A percentile compares a stretch with the other conserved stretches of the same genome.
Evolutionary conservation across 768 basidiomycete species (phyloP).

Genomic region (Roridomyces roridus): DNA sequence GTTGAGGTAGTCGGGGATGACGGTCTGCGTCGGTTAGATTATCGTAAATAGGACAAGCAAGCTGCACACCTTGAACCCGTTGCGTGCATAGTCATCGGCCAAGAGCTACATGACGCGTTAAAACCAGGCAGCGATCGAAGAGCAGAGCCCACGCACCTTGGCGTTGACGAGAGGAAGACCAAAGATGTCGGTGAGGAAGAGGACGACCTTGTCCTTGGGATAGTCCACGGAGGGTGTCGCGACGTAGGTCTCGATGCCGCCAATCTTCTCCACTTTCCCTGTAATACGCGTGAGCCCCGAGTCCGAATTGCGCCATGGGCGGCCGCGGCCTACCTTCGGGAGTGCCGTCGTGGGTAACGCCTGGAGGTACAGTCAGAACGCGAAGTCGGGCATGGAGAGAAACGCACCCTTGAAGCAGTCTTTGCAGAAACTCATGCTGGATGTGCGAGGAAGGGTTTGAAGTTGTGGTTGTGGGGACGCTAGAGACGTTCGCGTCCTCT

Average conservation of each 20-base stretch:
- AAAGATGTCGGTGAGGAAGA: conserved; percentile 51
- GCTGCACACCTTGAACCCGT: conserved; percentile 16
- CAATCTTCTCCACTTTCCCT: conserved; percentile 46
- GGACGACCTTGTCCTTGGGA: conserved; percentile 50
- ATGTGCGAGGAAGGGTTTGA: not conserved
- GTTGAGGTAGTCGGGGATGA: conserved; percentile 48
- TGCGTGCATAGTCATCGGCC: conserved; percentile 17
- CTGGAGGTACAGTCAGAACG: conserved; percentile 31
- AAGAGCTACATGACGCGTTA: conserved; percentile 19
- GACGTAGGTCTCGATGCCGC: conserved; percentile 47
- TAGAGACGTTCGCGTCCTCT: too few species aligned
- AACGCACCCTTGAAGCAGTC: conserved; percentile 59
- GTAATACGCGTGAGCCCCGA: too few species aligned
- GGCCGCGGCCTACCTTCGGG: too few species aligned
- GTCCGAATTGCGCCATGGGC: too few species aligned
- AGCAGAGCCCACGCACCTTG: conserved; percentile 23
- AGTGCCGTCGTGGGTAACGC: conserved; percentile 57
- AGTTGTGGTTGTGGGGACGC: too few species aligned
- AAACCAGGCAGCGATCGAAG: not conserved
- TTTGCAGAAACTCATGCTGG: conserved; percentile 58
- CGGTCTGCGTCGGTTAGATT: conserved; percentile 31
- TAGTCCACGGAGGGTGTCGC: conserved; percentile 47
- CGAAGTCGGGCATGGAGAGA: not conserved
- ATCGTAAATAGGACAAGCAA: not conserved
- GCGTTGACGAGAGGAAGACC: conserved; percentile 43